Base-by-base conservation (phyloP, 306 rosid species). In the Trifolium pratense region DNA sequence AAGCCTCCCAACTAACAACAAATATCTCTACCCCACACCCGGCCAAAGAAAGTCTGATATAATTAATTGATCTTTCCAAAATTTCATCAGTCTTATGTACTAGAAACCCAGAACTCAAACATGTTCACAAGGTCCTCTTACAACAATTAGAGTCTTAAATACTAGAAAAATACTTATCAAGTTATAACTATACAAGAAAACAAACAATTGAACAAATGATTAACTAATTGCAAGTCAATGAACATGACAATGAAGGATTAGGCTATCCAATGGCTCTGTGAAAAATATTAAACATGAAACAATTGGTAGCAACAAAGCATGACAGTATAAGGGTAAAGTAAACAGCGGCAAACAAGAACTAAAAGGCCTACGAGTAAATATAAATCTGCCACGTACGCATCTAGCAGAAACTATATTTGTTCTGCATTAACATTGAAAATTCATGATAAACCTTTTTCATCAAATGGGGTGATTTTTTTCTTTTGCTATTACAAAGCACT, bases 351-450 rank as follows among this genome's bases (percentile, higher is more conserved):
- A 71, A 40, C 16, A 71, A 70, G n/a, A 71, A 71, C 26, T 39
- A 42, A 16, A 71, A 71, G 18, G 37, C 52, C 55, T 42, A 60
- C 9, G 58, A 60, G 69, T 20, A 60, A 48, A 49, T 74, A 73
- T 9, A 66, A 56, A 31, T 56, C 71, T 43, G 18, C 16, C 42
- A 49, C 46, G 37, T 21, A 36, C 36, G 53, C 36, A 39, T 51
- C 67, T 45, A 42, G 68, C 53, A 58, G 20, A 68, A 59, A 34
- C 69, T 15, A 68, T 26, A 25, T 45, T 20, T 68, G 40, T 20
- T 77, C 80, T 15, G 8, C 31, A 26, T 21, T 29, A 20, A 42
- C 21, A 25, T 63, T 43, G 10, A 26, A 26, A 6, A 65, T n/a
- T n/a, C 58, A 58, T 46, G 36, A 69, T 18, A 32, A 37, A 77